A percentile compares a stretch with the other conserved stretches of the same genome.
phyloP scores from a whole-genome alignment of 352 stramenopile genomes.

The Globisporangium carolinianum region DNA sequence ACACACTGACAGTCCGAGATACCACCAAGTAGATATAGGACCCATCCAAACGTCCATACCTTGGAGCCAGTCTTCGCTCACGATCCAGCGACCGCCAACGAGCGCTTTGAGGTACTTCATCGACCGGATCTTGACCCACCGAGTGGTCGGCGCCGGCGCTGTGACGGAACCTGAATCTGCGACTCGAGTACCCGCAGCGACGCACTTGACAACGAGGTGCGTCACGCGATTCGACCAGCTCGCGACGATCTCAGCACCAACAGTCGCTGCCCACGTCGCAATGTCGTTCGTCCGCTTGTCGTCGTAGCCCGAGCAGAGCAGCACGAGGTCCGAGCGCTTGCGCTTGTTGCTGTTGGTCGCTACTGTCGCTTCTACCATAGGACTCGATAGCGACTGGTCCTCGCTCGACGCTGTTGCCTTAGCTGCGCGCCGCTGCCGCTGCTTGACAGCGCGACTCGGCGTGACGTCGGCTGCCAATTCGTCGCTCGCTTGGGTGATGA shows the following conservation, averaged over 20 bases:
- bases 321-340: conserved; percentile 32
- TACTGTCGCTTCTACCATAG: not conserved
- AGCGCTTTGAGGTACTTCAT: conserved; percentile 85
- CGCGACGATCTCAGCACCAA: conserved; percentile 40
- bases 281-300: conserved; percentile 34
- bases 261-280: conserved; percentile 26
- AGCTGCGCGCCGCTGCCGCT: conserved; percentile 15
- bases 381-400: not conserved
- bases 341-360: conserved; percentile 8
- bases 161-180: conserved; percentile 3
- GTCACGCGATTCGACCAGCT: conserved; percentile 60
- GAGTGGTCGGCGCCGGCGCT: conserved; percentile 15
- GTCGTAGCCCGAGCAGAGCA: conserved; percentile 56
- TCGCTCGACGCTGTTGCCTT: conserved; percentile 8
- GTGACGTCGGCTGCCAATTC: conserved; percentile 35
- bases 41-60: conserved; percentile 16
- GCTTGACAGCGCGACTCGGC: conserved; percentile 24
- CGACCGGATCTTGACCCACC: conserved; percentile 81
- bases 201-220: conserved; percentile 80
- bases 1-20: not conserved
- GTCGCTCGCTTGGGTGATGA: conserved; percentile 29
- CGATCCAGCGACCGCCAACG: conserved; percentile 72
- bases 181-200: conserved; percentile 11
- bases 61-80: conserved; percentile 77
- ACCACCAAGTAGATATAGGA: no score